phyloP scores from a whole-genome alignment of 768 basidiomycete genomes.

The Leccinum subtestaceum region DNA sequence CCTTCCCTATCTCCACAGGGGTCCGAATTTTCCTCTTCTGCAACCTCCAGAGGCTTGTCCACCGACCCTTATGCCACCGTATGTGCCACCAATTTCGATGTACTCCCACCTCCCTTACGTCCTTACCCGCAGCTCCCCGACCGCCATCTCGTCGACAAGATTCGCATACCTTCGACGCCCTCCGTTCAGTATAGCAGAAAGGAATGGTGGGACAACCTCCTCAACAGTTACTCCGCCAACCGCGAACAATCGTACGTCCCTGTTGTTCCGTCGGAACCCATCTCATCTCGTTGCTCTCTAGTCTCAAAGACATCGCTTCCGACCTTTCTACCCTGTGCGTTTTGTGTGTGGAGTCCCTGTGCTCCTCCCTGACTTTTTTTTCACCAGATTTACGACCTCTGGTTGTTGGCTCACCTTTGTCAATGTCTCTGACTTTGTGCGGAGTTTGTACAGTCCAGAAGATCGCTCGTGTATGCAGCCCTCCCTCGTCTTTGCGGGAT shows the following conservation, averaged over 20 bases:
- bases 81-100: slow-evolving; percentile 7
- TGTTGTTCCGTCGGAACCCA: not conserved
- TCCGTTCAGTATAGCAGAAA: slow-evolving; percentile 34
- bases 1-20: slow-evolving; percentile 33
- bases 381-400: slow-evolving; percentile 56
- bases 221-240: slow-evolving; percentile 40
- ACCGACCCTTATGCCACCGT: slow-evolving; percentile 27
- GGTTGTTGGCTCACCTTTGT: slow-evolving; percentile 70
- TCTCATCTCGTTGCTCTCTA: slow-evolving; percentile 22
- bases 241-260: slow-evolving; percentile 42
- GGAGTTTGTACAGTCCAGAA: slow-evolving; percentile 49
- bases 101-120: slow-evolving; percentile 3
- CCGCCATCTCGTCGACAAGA: slow-evolving; percentile 27
- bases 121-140: slow-evolving; percentile 25
- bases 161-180: slow-evolving; percentile 28
- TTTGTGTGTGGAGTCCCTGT: not conserved
- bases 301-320: slow-evolving; percentile 46
- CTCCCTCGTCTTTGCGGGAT: slow-evolving; percentile 60
- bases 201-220: slow-evolving; percentile 50
- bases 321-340: slow-evolving; percentile 56
- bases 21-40: slow-evolving; percentile 30
- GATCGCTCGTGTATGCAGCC: slow-evolving; percentile 62
- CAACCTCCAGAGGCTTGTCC: slow-evolving; percentile 26
- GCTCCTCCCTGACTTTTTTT: slow-evolving; percentile 7
- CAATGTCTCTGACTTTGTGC: slow-evolving; percentile 53